phyloP scores from a whole-genome alignment of 495 filamentous ascomycete genomes.

The Melanomma pulvis-pyrius region DNA sequence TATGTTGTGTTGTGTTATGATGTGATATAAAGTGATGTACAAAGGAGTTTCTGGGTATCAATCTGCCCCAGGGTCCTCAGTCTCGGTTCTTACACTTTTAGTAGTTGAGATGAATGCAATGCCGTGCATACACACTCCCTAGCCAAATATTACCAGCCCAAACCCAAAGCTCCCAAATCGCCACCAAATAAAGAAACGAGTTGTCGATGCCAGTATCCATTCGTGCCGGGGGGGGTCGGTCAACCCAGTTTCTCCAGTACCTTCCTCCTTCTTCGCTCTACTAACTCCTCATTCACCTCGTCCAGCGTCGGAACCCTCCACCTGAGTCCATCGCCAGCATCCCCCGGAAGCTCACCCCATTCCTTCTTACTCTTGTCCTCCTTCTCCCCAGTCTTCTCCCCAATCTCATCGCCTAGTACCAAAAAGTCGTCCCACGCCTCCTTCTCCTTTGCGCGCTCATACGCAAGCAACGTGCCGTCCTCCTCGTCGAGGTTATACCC shows the following conservation, averaged over 20 bases:
- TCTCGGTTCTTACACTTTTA: neutral
- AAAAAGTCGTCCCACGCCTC: conserved; percentile 72
- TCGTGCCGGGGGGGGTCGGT: neutral
- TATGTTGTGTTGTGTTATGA: too few species aligned
- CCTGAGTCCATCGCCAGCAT: conserved; percentile 76
- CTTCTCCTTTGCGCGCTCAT: conserved; percentile 81
- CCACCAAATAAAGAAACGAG: neutral
- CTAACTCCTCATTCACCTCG: conserved; percentile 88
- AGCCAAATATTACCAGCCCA: neutral
- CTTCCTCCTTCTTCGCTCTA: conserved; percentile 80
- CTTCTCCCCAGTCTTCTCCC: conserved; percentile 52
- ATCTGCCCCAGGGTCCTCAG: conserved; percentile 5
- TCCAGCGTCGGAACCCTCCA: conserved; percentile 87
- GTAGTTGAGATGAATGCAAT: neutral
- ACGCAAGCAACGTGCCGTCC: conserved; percentile 79
- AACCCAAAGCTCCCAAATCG: neutral
- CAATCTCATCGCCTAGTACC: conserved; percentile 46
- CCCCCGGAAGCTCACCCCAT: conserved; percentile 87
- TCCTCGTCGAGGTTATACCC: conserved; percentile 95
- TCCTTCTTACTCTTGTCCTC: conserved; percentile 47
- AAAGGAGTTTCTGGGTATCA: conserved; percentile 22
- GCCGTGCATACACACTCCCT: neutral
- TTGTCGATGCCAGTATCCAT: neutral
- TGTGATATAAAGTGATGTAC: too few species aligned
- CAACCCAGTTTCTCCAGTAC: conserved; percentile 72